These are phyloP conservation scores for Cryoendolithus antarcticus DNA, from an alignment of 2,329 filamentous ascomycete species.

Conservation along the genomic window DNA sequence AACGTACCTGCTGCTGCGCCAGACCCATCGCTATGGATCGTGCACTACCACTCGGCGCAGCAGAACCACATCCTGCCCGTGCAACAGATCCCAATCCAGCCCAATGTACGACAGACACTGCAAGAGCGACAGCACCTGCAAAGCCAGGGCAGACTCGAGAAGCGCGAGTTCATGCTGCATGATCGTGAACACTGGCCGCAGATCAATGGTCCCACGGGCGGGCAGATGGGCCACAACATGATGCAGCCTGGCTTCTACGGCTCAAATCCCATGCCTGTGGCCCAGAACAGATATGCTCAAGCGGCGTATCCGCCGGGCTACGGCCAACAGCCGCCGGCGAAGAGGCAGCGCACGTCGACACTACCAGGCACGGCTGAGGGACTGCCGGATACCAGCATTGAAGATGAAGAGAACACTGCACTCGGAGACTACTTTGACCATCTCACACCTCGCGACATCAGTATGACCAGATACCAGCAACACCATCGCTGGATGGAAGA, in stretches of 20 bases:
- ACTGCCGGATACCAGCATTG: conserved; percentile 41
- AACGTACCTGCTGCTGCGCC: conserved; percentile 57
- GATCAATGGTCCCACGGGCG: conserved; percentile 52
- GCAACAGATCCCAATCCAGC: conserved; percentile 48
- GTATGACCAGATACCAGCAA: conserved; percentile 73
- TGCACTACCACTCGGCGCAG: conserved; percentile 75
- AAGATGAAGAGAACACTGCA: conserved; percentile 83
- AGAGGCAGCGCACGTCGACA: conserved; percentile 31
- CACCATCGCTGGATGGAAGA: conserved; percentile 99
- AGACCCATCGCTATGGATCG: conserved; percentile 77
- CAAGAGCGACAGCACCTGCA: conserved; percentile 50
- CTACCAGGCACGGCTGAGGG: conserved; percentile 34
- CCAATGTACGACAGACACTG: conserved; percentile 48
- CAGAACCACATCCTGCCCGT: conserved; percentile 60
- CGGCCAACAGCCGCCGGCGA: conserved; percentile 31
- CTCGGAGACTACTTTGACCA: conserved; percentile 83
- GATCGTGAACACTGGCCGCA: conserved; percentile 85
- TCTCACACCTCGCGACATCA: conserved; percentile 80
- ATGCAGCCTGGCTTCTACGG: conserved; percentile 6
- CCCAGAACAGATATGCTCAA: conserved; percentile 13
- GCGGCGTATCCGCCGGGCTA: conserved; percentile 20
- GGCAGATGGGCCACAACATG: conserved; percentile 9
- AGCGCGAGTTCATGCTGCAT: conserved; percentile 89
- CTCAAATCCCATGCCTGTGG: conserved; percentile 7
- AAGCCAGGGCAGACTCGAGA: conserved; percentile 65